Conservation (phyloP, 345 rosid species). For the Brassica rapa region DNA sequence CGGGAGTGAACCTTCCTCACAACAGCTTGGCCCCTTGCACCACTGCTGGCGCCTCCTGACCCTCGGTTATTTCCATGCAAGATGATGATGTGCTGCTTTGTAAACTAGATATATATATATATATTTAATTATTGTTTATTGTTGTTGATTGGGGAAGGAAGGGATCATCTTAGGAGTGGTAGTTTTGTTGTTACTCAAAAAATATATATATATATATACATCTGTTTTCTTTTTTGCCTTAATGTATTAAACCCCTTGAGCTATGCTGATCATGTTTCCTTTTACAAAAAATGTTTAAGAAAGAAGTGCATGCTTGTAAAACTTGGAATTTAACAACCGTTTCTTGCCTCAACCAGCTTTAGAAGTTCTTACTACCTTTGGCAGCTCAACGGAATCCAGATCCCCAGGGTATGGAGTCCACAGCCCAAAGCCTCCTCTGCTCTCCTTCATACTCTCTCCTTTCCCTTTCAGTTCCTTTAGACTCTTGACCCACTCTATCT, state of each 20-base stretch:
- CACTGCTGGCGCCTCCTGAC: slow-evolving; percentile 1
- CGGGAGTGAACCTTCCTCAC: slow-evolving; percentile 61
- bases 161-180: background rate
- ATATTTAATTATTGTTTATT: slow-evolving; percentile 10
- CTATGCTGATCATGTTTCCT: background rate
- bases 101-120: background rate
- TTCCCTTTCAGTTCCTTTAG: slow-evolving; percentile 68
- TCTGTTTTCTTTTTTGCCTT: background rate
- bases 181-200: slow-evolving; percentile 8
- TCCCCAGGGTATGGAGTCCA: slow-evolving; percentile 94
- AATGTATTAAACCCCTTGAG: background rate
- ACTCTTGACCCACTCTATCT: slow-evolving; percentile 92
- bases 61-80: background rate
- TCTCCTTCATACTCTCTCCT: slow-evolving; percentile 82
- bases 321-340: background rate
- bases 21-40: slow-evolving; percentile 59
- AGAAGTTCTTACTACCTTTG: slow-evolving; percentile 71
- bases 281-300: background rate
- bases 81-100: slow-evolving; percentile 3
- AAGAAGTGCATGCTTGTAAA: slow-evolving; percentile 11
- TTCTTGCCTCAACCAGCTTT: slow-evolving; percentile 70
- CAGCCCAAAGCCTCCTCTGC: slow-evolving; percentile 84
- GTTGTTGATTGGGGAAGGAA: slow-evolving; percentile 7
- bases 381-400: slow-evolving; percentile 69
- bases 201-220: slow-evolving; percentile 8